Base-by-base conservation (phyloP, 2,329 filamentous ascomycete species). In the Penicillium sp. region DNA sequence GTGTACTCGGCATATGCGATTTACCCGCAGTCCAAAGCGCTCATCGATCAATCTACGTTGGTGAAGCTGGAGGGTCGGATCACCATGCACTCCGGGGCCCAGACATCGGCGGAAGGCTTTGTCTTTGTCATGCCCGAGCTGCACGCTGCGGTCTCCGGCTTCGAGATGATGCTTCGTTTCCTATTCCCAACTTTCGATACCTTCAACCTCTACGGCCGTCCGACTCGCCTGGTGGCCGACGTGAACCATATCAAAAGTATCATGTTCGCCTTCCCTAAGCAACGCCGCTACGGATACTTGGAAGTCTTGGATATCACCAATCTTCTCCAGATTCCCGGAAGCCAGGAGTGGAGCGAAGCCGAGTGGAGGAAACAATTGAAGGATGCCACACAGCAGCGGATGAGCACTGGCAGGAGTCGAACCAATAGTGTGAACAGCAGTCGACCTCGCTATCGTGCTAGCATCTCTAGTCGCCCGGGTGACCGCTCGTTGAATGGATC, bases 41-140 rank as follows among this genome's bases (percentile, higher is more conserved):
- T 99, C 42, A 96, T 99, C 61, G 93, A 99, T 69, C 91, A 94
- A 62, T 98, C 95, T 1, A 97, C 94, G 0, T 81, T 99, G 62
- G 86, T 98, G 65, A 99, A 99, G 78, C 86, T 99, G 30, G 95
- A 99, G 79, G 95, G 93, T 10, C 88, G 88, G 65, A 92, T 99
- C 63, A 93, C 91, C 0, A 91, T 97, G 42, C 93, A 97, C 78
- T 89, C 90, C 0, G 86, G 88, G 13, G 89, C 91, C 9, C 88
- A 92, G 22, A 89, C 90, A 0, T 88, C 88, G 2, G 91, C 90
- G 0, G 95, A 99, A 75, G 95, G 95, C 0, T 97, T 97, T 71
- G 92, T 99, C 4, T 99, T 99, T 73, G 89, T 98, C 68, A 97
- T 99, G 93, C 95, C 95, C 4, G 95, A 99, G 76, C 87, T 90